Evolutionary conservation across 2,329 filamentous ascomycete genomes (phyloP), one percentile per base, ranked within the genome.

Genomic region (Knoxdaviesia proteae): DNA sequence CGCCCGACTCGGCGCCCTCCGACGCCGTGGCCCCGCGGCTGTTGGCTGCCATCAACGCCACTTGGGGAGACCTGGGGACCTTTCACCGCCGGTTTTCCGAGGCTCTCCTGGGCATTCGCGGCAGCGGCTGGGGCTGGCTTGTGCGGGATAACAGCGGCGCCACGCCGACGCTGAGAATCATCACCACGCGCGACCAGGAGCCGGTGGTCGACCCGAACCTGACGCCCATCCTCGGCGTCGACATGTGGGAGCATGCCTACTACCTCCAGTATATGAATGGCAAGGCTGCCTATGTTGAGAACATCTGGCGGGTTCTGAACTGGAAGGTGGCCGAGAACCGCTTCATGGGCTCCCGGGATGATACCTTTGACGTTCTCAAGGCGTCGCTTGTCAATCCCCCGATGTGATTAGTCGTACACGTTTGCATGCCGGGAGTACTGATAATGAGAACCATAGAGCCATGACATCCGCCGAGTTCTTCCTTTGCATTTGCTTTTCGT

Each of bases 231-330:
- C 67, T 86, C 37, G 84, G 83, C 0, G 67, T 93, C 2, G 84
- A 93, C 56, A 88, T 92, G 74, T 92, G 84, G 84, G 84, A 93
- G 63, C 84, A 93, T 62, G 84, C 84, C 1, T 93, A 92, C 56
- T 93, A 93, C 55, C 61, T 92, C 11, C 83, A 84, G 71, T 87
- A 84, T 51, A 64, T 79, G 45, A 86, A 86, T 52, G 74, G 75
- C 46, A 84, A 84, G 58, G 77, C 75, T 1, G 73, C 74, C 0
- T 87, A 87, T 51, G 69, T 84, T 6, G 71, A 80, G 47, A 80
- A 80, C 47, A 80, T 84, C 50, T 86, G 80, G 80, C 74, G 74
- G 34, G 71, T 86, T 33, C 74, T 86, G 53, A 84, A 84, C 61
- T 86, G 80, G 81, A 73, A 77, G 59, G 75, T 68, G 5, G 70